Conservation (phyloP, 2,329 filamentous ascomycete species). For the Talaromyces sp. region DNA sequence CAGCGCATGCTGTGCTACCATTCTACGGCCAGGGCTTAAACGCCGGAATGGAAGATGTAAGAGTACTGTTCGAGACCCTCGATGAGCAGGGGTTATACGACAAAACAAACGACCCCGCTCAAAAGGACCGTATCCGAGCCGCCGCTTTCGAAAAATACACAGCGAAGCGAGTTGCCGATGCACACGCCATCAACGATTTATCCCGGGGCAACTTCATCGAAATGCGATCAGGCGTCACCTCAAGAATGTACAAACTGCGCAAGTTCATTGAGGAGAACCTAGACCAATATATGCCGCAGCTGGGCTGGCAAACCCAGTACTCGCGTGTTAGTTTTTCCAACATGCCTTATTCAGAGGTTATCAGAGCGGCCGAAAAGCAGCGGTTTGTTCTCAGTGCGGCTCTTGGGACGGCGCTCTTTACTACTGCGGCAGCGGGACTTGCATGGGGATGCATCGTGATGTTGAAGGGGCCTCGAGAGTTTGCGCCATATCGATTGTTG, state of each 20-base stretch:
- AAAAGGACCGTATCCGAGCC: slow-evolving; percentile 36
- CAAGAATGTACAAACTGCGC: slow-evolving; percentile 67
- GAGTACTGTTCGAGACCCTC: slow-evolving; percentile 74
- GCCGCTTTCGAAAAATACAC: slow-evolving; percentile 68
- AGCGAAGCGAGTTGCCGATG: slow-evolving; percentile 65
- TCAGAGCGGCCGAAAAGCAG: slow-evolving; percentile 63
- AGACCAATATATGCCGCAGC: slow-evolving; percentile 64
- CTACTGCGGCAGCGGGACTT: slow-evolving; percentile 24
- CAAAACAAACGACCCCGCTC: slow-evolving; percentile 32
- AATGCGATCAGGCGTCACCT: slow-evolving; percentile 83
- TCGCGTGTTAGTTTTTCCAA: slow-evolving; percentile 89
- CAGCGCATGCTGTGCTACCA: slow-evolving; percentile 94
- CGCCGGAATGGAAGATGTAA: slow-evolving; percentile 88
- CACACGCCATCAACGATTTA: slow-evolving; percentile 85
- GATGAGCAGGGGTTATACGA: slow-evolving; percentile 57
- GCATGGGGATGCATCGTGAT: slow-evolving; percentile 23
- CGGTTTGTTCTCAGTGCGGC: slow-evolving; percentile 51
- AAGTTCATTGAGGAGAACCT: slow-evolving; percentile 84
- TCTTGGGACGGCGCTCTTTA: slow-evolving; percentile 22
- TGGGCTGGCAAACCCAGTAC: slow-evolving; percentile 92
- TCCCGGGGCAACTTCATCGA: slow-evolving; percentile 88
- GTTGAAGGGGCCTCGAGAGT: slow-evolving; percentile 23
- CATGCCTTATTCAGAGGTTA: slow-evolving; percentile 79
- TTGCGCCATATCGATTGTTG: slow-evolving; percentile 14
- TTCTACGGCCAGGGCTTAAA: slow-evolving; percentile 99